Conservation (phyloP, 129 eudicot species). For the Arctium minus region DNA sequence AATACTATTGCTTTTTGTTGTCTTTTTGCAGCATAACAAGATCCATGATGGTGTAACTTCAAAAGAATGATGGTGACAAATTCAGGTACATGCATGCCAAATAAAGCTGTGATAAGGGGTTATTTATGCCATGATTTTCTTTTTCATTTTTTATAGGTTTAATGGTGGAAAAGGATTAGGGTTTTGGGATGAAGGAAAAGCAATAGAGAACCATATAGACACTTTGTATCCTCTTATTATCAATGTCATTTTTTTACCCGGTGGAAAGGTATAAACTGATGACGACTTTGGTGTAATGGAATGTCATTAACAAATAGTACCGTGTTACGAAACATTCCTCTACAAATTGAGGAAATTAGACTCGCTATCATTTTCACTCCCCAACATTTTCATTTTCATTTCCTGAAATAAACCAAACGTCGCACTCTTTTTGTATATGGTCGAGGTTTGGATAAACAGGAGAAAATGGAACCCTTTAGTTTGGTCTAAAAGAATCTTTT, state of each 20-base stretch:
- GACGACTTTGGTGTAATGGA: background rate
- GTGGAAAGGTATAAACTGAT: background rate
- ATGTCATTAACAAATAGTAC: too few relatives aligned
- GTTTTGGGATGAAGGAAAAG: background rate
- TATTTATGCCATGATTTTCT: conserved; percentile 18
- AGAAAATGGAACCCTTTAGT: conserved; percentile 1
- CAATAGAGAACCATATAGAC: background rate
- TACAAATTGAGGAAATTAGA: too few relatives aligned
- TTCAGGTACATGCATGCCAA: conserved; percentile 23
- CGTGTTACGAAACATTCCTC: too few relatives aligned
- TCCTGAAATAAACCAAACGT: too few relatives aligned
- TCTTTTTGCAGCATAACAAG: background rate
- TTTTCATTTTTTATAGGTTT: background rate
- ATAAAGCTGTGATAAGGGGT: conserved; percentile 19
- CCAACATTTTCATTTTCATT: too few relatives aligned
- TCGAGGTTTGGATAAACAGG: background rate
- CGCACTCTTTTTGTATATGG: background rate
- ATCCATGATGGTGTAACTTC: conserved; percentile 8
- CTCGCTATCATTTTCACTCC: too few relatives aligned
- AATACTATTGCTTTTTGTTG: conserved; percentile 1
- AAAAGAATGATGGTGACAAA: conserved; percentile 20
- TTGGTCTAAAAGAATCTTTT: background rate
- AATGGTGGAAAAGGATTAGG: background rate
- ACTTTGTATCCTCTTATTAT: conserved; percentile 5
- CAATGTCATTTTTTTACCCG: background rate